Evolutionary conservation across 305 asterid species (phyloP).

Genomic region (Withania somnifera): DNA sequence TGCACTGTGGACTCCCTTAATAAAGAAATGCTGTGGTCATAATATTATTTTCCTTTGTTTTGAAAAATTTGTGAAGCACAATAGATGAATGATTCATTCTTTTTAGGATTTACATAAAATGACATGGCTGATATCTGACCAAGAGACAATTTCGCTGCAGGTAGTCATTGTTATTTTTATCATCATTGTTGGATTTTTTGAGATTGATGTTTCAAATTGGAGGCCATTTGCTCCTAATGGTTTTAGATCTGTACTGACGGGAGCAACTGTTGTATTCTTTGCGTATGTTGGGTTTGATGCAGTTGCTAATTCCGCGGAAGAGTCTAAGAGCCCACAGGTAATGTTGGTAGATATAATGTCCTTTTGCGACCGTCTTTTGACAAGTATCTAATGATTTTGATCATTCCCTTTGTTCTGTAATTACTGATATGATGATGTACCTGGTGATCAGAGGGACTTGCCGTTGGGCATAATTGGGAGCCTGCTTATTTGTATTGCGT

Average conservation of each 20-base stretch:
- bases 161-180: constrained; percentile 69
- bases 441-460: constrained; percentile 68
- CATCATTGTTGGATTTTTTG: constrained; percentile 61
- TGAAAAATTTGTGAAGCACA: background rate
- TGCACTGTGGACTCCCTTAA: background rate
- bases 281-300: constrained; percentile 98
- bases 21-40: background rate
- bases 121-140: constrained; percentile 12
- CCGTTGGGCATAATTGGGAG: constrained; percentile 90
- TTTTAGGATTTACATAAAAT: background rate
- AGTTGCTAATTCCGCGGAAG: constrained; percentile 98
- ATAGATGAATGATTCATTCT: background rate
- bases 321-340: constrained; percentile 92
- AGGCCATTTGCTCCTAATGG: constrained; percentile 87
- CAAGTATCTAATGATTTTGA: background rate
- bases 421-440: constrained; percentile 10
- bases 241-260: constrained; percentile 57
- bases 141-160: constrained; percentile 34
- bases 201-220: constrained; percentile 87
- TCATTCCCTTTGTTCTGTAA: background rate
- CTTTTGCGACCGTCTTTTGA: background rate
- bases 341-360: background rate
- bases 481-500: constrained; percentile 59
- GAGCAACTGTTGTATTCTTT: constrained; percentile 94
- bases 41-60: background rate